Evolutionary conservation across 768 basidiomycete species (phyloP).

Genomic region (Pholiota conissans): DNA sequence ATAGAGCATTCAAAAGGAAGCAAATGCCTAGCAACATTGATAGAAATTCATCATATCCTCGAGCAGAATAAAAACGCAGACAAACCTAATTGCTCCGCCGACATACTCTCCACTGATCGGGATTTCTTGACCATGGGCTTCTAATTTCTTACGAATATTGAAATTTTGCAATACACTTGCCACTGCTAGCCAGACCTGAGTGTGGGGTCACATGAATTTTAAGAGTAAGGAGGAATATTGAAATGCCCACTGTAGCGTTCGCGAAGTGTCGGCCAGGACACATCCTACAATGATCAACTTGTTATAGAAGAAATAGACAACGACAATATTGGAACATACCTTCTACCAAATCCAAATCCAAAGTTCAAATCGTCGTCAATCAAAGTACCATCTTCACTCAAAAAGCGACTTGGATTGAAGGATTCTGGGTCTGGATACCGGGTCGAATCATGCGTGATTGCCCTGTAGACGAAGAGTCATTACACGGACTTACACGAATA

Average conservation of each 20-base stretch:
- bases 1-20: constrained; percentile 1
- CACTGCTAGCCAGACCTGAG: neutral
- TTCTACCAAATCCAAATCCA: constrained; percentile 5
- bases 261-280: neutral
- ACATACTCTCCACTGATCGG: neutral
- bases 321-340: neutral
- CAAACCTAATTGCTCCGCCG: neutral
- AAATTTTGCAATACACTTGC: neutral
- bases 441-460: neutral
- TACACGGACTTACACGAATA: too few species aligned
- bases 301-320: neutral
- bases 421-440: neutral
- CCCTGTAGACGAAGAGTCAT: neutral
- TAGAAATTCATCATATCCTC: too few species aligned
- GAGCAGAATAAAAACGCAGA: neutral
- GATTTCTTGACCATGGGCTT: neutral
- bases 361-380: neutral
- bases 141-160: neutral
- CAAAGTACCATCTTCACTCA: neutral
- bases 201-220: neutral
- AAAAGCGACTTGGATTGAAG: neutral
- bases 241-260: neutral
- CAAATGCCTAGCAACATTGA: neutral
- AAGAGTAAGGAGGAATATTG: neutral
- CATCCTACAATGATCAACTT: neutral